These are phyloP conservation scores for Jasminum sambac DNA, from an alignment of 257 asterid genomes.

Conservation along the genomic window DNA sequence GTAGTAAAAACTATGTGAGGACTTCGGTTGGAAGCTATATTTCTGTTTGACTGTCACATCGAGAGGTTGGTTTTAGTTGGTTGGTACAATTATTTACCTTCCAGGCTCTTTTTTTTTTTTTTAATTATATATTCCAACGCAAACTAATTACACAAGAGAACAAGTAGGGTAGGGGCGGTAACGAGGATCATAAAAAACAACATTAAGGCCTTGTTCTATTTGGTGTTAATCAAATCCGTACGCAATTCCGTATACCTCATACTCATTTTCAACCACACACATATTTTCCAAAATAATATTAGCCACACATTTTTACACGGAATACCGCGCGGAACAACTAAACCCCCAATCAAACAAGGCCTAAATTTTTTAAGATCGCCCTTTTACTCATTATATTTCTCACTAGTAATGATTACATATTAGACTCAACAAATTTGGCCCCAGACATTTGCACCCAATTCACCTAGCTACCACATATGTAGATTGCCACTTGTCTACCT, in stretches of 20 bases:
- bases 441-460: neutral
- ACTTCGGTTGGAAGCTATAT: conserved; percentile 7
- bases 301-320: no score
- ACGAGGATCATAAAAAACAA: neutral
- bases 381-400: neutral
- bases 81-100: neutral
- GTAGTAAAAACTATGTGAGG: neutral
- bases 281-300: no score
- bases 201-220: no score
- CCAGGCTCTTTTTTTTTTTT: neutral
- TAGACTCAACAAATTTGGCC: neutral
- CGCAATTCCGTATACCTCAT: no score
- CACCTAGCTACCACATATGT: neutral
- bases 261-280: no score
- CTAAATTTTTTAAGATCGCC: neutral
- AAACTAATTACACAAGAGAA: neutral
- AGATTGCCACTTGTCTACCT: neutral
- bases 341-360: no score
- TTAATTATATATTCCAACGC: neutral
- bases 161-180: neutral
- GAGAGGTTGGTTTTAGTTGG: conserved; percentile 20
- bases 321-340: no score
- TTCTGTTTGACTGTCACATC: conserved; percentile 35
- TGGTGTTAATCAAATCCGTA: no score
- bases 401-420: neutral